Evolutionary conservation across 2,329 filamentous ascomycete genomes (phyloP).

Genomic region (Neonectria sp.): DNA sequence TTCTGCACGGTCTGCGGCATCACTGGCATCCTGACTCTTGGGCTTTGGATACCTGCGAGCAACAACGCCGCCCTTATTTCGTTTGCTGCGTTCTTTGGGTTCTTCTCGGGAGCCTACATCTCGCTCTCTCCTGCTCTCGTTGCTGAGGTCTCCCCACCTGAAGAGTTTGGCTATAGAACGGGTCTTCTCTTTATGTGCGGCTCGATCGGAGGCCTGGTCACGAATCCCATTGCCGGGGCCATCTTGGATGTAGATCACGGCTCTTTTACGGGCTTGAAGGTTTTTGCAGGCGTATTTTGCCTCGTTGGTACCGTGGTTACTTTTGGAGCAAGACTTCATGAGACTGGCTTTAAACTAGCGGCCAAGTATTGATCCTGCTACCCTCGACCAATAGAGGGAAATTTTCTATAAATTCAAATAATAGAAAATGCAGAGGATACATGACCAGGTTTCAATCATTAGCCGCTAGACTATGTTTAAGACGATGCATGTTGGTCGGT

Average conservation of each 20-base stretch:
- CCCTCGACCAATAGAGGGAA: no score
- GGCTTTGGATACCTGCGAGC: slow-evolving; percentile 60
- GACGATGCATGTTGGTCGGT: no score
- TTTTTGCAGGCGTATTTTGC: slow-evolving; percentile 50
- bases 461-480: no score
- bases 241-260: slow-evolving; percentile 50
- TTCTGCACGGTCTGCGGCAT: slow-evolving; percentile 62
- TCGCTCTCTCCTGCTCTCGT: slow-evolving; percentile 57
- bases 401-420: no score
- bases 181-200: slow-evolving; percentile 66
- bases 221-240: slow-evolving; percentile 70
- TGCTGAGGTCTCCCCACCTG: slow-evolving; percentile 54
- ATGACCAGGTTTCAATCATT: no score
- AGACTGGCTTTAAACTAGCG: slow-evolving; percentile 14
- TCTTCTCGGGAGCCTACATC: slow-evolving; percentile 59
- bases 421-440: no score
- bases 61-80: slow-evolving; percentile 51
- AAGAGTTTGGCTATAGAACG: slow-evolving; percentile 50
- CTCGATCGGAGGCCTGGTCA: slow-evolving; percentile 69
- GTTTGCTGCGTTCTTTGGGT: slow-evolving; percentile 60
- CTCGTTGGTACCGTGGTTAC: slow-evolving; percentile 30
- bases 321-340: slow-evolving; percentile 20
- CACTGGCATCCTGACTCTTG: slow-evolving; percentile 56
- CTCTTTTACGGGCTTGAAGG: slow-evolving; percentile 53
- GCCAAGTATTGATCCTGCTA: slow-evolving; percentile 15